phyloP scores from a whole-genome alignment of 148 eudicot species.

The Nepenthes mirabilis region DNA sequence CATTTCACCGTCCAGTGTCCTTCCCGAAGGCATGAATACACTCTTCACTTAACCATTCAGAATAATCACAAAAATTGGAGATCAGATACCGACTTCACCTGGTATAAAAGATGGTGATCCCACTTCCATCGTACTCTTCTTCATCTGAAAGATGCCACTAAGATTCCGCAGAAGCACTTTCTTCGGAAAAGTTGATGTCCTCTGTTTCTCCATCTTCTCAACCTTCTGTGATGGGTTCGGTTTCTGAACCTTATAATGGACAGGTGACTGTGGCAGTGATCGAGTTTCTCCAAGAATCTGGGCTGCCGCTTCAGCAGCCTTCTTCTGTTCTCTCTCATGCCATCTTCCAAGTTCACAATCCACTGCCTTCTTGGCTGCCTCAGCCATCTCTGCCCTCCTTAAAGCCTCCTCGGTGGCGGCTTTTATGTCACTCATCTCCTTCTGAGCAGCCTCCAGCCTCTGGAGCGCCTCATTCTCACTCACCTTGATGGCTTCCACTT shows the following conservation, averaged over 20 bases:
- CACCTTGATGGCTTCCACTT: conserved; percentile 69
- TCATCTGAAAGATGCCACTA: conserved; percentile 59
- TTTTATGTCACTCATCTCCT: conserved; percentile 64
- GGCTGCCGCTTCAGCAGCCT: conserved; percentile 64
- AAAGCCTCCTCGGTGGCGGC: conserved; percentile 55
- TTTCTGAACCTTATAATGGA: conserved; percentile 21
- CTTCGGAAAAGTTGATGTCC: conserved; percentile 31
- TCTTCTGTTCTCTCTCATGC: conserved; percentile 82
- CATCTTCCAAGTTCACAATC: conserved; percentile 79
- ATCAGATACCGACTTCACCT: conserved; percentile 20
- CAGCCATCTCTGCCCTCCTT: conserved; percentile 66
- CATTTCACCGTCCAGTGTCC: neutral
- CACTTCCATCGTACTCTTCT: conserved; percentile 49
- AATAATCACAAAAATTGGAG: neutral
- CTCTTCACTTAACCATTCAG: neutral
- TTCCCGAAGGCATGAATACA: neutral
- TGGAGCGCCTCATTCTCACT: conserved; percentile 76
- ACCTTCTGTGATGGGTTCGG: conserved; percentile 25
- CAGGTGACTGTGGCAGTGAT: conserved; percentile 13
- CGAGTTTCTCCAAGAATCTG: conserved; percentile 45
- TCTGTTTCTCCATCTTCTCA: conserved; percentile 35
- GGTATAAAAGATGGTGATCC: conserved; percentile 63
- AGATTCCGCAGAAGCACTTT: conserved; percentile 50
- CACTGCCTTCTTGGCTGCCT: conserved; percentile 79
- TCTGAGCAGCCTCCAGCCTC: conserved; percentile 47